phyloP scores from a whole-genome alignment of 441 rosid species.

The Gossypium aridum region DNA sequence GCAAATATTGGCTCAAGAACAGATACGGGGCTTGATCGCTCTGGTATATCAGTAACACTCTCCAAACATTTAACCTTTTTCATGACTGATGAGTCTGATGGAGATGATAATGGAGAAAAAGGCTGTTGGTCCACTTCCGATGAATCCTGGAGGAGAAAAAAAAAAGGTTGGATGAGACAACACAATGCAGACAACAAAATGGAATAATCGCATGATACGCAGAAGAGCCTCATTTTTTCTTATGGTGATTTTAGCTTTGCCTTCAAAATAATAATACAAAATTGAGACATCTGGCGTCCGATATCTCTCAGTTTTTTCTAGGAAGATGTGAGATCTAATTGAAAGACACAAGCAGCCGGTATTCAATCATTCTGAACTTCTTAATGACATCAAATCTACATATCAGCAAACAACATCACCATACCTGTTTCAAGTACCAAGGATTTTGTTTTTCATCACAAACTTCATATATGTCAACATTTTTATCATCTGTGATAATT shows the following conservation, averaged over 20 bases:
- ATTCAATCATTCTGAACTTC: not conserved
- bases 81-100: conserved; percentile 32
- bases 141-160: conserved; percentile 35
- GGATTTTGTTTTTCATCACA: conserved; percentile 21
- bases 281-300: not conserved
- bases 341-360: not conserved
- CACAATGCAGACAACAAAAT: not conserved
- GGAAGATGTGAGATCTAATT: not conserved
- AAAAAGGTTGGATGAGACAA: conserved; percentile 4
- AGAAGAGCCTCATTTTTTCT: not conserved
- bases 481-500: conserved; percentile 20
- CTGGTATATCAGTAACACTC: conserved; percentile 33
- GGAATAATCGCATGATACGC: not conserved
- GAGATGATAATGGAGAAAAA: conserved; percentile 47
- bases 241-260: not conserved
- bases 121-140: conserved; percentile 25
- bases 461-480: conserved; percentile 26
- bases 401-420: conserved; percentile 11
- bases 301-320: not conserved
- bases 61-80: conserved; percentile 44
- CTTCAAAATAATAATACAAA: not conserved
- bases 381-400: not conserved
- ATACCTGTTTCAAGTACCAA: conserved; percentile 35
- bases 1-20: conserved; percentile 75
- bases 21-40: conserved; percentile 78